Evolutionary conservation across 768 basidiomycete species (phyloP).

Genomic region (Pleurotus salmoneostramineus): DNA sequence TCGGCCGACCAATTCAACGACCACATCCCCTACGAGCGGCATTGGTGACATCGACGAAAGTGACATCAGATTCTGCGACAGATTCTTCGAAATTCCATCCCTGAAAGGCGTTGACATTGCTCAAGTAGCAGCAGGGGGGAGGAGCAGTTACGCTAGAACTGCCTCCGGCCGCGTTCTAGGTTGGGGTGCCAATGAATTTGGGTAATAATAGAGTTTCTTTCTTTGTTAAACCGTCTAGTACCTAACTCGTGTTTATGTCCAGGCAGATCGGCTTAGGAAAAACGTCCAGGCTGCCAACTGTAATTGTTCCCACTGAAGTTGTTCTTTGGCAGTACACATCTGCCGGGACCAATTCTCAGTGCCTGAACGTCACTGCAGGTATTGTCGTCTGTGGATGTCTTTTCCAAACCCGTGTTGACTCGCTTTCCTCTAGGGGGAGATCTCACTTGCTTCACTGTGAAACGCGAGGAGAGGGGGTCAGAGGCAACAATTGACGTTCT

Average conservation of each 20-base stretch:
- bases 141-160: conserved; percentile 73
- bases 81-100: conserved; percentile 74
- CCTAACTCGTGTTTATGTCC: conserved; percentile 1
- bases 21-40: conserved; percentile 25
- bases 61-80: conserved; percentile 62
- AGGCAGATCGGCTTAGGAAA: conserved; percentile 82
- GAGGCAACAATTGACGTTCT: conserved; percentile 44
- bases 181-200: conserved; percentile 88
- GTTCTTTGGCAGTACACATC: conserved; percentile 61
- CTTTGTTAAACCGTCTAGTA: not conserved
- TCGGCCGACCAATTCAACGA: conserved; percentile 22
- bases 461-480: conserved; percentile 31
- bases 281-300: conserved; percentile 56
- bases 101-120: conserved; percentile 58
- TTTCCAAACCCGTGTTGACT: not conserved
- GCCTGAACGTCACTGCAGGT: conserved; percentile 66
- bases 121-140: conserved; percentile 69
- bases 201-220: conserved; percentile 40
- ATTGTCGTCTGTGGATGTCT: not conserved
- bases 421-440: conserved; percentile 53
- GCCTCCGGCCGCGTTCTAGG: conserved; percentile 69
- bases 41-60: conserved; percentile 28
- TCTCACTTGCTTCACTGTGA: conserved; percentile 72
- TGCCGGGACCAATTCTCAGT: conserved; percentile 48
- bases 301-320: conserved; percentile 84